Conservation (phyloP, 2,329 filamentous ascomycete species). For the Diaporthe longicolla region DNA sequence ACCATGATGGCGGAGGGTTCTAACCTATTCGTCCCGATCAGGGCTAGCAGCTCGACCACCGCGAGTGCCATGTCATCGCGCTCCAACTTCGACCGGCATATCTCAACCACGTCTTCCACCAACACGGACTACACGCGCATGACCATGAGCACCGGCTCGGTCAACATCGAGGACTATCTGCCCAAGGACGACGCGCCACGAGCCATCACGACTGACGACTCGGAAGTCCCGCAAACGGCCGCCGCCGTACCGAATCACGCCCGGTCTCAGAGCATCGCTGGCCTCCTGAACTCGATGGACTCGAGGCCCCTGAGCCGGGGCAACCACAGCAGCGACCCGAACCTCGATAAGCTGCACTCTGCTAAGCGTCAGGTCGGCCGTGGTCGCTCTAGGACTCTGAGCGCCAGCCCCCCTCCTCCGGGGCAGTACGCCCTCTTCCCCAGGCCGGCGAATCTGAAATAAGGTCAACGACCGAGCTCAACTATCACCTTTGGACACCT, state of each 20-base stretch:
- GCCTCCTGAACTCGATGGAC: conserved; percentile 35
- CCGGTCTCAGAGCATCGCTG: conserved; percentile 39
- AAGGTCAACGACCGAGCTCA: background rate
- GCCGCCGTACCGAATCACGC: conserved; percentile 46
- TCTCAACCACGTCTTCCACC: conserved; percentile 66
- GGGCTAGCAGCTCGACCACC: conserved; percentile 70
- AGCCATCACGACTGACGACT: conserved; percentile 42
- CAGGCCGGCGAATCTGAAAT: conserved; percentile 37
- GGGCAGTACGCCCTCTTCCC: conserved; percentile 64
- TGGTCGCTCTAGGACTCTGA: conserved; percentile 62
- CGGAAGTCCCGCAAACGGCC: conserved; percentile 49
- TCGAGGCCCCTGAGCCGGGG: conserved; percentile 43
- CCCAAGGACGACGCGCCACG: conserved; percentile 43
- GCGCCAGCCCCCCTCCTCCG: conserved; percentile 60
- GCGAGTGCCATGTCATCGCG: conserved; percentile 63
- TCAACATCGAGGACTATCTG: conserved; percentile 51
- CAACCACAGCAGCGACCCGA: conserved; percentile 50
- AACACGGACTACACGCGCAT: conserved; percentile 68
- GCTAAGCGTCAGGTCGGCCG: conserved; percentile 51
- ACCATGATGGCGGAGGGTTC: conserved; percentile 52
- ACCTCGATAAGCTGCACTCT: conserved; percentile 45
- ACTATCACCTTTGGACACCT: background rate
- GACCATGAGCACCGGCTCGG: conserved; percentile 66
- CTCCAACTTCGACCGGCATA: conserved; percentile 66
- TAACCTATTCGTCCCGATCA: conserved; percentile 55